Base-by-base conservation (phyloP, 805 yeast genomes). In the Yamadazyma laniorum region DNA sequence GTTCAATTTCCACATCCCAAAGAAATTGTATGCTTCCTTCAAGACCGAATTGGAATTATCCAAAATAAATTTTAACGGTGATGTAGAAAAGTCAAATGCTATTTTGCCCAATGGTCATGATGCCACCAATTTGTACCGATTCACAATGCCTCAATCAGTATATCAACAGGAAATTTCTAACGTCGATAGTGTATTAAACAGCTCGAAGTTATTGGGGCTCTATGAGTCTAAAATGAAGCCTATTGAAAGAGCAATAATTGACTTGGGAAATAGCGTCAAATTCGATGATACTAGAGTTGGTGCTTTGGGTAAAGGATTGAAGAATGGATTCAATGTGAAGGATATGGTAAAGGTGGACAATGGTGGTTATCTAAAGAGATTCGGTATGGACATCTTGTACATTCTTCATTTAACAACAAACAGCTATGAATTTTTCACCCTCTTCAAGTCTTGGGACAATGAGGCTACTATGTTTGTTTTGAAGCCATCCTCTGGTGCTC, bases 221-320 rank as follows among this genome's bases (percentile, higher is more conserved):
- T 90, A 84, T 62, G 99, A 93, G 56, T 63, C 88, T 5, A 76
- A 85, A 18, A 69, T 93, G 27, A 70, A 67, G 6, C 59, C 87
- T 0, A 65, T 74, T 3, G 91, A 88, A 43, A 67, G 96, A 33
- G 88, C 88, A 0, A 74, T 88, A 30, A 75, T 93, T 47, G 83
- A 82, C 22, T 63, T 93, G 13, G 98, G 99, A 3, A 70, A 80
- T 17, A 70, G 78, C 12, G 84, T 90, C 15, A 70, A 71, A 12
- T 82, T 90, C 46, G 86, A 80, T 45, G 82, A 82, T 31, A 66
- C 78, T 1, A 70, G 75, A 39, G 75, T 86, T n/a, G 96, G 97
- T 6, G 79, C 89, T 0, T 65, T 95, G 7, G 95, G 97, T 6
- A 77, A 75, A 51, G 95, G 96, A 19, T 64, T 93, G 40, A 89